Evolutionary conservation across 352 stramenopile species (phyloP).

Genomic region (Globisporangium nunn): DNA sequence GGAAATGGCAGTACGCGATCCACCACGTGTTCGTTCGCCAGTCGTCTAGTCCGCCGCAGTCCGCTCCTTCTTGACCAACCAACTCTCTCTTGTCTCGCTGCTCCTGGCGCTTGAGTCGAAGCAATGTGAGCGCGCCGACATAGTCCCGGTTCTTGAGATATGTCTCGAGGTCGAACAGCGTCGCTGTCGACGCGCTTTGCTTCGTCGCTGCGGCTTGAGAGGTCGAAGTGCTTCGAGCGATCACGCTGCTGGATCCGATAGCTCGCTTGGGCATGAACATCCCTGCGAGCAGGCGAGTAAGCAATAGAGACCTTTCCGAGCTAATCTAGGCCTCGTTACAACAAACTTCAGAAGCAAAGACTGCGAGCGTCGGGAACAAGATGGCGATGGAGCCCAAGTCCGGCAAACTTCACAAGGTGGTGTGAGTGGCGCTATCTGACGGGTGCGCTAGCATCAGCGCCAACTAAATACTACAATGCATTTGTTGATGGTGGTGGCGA

Average conservation of each 20-base stretch:
- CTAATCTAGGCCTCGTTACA: too few relatives aligned
- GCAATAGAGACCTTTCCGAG: too few relatives aligned
- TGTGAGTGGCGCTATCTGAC: not conserved
- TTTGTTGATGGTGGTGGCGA: not conserved
- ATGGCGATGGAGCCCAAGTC: constrained; percentile 51
- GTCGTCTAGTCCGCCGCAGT: not conserved
- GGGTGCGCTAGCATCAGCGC: too few relatives aligned
- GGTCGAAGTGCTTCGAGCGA: not conserved
- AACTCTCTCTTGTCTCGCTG: constrained; percentile 1
- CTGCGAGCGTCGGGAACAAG: not conserved
- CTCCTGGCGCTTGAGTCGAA: constrained; percentile 17
- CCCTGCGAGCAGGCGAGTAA: too few relatives aligned
- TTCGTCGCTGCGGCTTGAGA: not conserved
- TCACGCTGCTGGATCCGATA: not conserved
- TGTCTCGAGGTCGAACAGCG: constrained; percentile 15
- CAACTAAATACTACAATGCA: too few relatives aligned
- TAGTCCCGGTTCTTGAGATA: constrained; percentile 20
- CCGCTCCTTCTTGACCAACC: not conserved
- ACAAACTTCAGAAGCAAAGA: too few relatives aligned
- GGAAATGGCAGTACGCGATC: constrained; percentile 65
- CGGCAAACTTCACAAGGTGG: constrained; percentile 57
- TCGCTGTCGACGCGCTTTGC: not conserved
- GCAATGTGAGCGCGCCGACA: constrained; percentile 15
- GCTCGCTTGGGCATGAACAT: constrained; percentile 5
- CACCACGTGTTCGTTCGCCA: constrained; percentile 47